Evolutionary conservation across 2,329 filamentous ascomycete species (phyloP).

Genomic region (Lecanoromycetidae sp.): DNA sequence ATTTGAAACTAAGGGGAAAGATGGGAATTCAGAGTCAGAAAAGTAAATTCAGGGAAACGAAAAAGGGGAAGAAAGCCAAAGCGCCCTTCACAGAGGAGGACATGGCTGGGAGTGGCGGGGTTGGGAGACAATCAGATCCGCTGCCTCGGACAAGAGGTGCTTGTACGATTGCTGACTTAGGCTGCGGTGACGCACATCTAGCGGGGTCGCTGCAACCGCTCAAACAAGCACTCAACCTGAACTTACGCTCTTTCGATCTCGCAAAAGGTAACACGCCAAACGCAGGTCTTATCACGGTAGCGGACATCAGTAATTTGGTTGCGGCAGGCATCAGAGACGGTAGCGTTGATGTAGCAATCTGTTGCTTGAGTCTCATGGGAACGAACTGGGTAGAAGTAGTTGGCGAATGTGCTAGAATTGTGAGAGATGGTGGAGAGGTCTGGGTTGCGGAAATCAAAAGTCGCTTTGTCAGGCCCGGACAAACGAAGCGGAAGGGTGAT

Average conservation of each 20-base stretch:
- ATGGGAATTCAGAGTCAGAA: constrained; percentile 10
- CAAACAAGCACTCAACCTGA: constrained; percentile 55
- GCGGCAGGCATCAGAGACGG: constrained; percentile 45
- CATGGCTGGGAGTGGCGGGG: constrained; percentile 11
- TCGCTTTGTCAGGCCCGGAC: constrained; percentile 54
- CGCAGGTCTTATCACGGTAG: constrained; percentile 64
- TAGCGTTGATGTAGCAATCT: constrained; percentile 75
- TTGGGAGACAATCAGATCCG: constrained; percentile 27
- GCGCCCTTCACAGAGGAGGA: constrained; percentile 13
- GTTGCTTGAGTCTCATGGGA: constrained; percentile 95
- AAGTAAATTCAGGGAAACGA: constrained; percentile 21
- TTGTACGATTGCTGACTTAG: constrained; percentile 78
- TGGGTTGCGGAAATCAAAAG: constrained; percentile 97
- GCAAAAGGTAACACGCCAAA: constrained; percentile 45
- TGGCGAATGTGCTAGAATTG: constrained; percentile 84
- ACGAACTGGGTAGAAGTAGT: constrained; percentile 97
- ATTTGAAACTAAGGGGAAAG: constrained; percentile 36
- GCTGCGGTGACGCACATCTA: constrained; percentile 83
- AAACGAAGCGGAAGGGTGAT: constrained; percentile 55
- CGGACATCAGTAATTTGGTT: constrained; percentile 78
- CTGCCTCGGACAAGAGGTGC: constrained; percentile 60
- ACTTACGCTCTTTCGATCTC: constrained; percentile 76
- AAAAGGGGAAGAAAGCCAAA: constrained; percentile 29
- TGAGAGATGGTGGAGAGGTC: constrained; percentile 88
- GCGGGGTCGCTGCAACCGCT: constrained; percentile 52